phyloP scores from a whole-genome alignment of 352 stramenopile genomes.

The Blastocystis sp. region DNA sequence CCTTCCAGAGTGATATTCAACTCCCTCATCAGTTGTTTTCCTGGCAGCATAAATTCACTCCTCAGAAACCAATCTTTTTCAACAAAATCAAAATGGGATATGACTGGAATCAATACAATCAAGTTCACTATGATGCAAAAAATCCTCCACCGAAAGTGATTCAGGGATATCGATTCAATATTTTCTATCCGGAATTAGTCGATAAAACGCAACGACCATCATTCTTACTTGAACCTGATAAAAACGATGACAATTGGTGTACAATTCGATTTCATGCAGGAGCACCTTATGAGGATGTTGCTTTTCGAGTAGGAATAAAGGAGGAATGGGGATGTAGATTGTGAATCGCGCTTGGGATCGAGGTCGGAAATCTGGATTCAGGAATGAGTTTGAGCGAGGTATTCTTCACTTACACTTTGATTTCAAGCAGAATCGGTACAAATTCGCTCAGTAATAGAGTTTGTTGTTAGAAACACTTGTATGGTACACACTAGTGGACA shows the following conservation, averaged over 20 bases:
- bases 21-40: conserved; percentile 72
- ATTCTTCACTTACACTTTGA: conserved; percentile 97
- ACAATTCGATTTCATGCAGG: conserved; percentile 94
- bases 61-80: conserved; percentile 94
- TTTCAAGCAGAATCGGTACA: conserved; percentile 76
- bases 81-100: conserved; percentile 97
- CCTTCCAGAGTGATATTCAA: conserved; percentile 79
- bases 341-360: conserved; percentile 97
- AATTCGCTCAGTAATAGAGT: background rate
- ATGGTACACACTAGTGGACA: conserved; percentile 6
- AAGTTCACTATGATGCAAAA: conserved; percentile 97
- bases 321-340: conserved; percentile 72
- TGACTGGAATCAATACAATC: conserved; percentile 99
- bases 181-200: conserved; percentile 98
- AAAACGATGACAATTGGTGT: conserved; percentile 84
- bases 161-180: conserved; percentile 99
- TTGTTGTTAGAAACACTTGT: background rate
- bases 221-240: conserved; percentile 85
- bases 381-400: conserved; percentile 92
- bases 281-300: conserved; percentile 96
- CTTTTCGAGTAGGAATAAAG: conserved; percentile 76
- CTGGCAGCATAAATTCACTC: conserved; percentile 92
- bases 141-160: conserved; percentile 98
- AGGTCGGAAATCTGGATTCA: conserved; percentile 89
- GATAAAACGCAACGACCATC: conserved; percentile 86